A percentile compares a stretch with the other conserved stretches of the same genome.
Conservation (phyloP, 441 rosid genomes). For the Pelargonium cotyledonis region DNA sequence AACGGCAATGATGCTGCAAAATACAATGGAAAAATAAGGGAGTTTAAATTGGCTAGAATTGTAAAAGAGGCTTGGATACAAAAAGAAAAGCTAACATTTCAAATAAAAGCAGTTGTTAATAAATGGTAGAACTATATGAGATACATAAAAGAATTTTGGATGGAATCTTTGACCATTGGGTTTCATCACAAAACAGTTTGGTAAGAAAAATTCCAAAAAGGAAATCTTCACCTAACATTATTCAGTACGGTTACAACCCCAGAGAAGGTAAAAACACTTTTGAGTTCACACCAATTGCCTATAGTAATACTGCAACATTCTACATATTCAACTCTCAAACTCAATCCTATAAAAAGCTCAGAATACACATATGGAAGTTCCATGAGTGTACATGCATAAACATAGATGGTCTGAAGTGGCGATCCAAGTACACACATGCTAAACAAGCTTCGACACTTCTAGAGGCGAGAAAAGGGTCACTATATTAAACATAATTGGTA, state of each 20-base stretch:
- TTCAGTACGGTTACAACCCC: background rate
- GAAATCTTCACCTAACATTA: background rate
- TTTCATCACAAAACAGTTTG: background rate
- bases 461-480: too few relatives aligned
- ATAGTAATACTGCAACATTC: background rate
- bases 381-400: too few relatives aligned
- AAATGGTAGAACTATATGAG: background rate
- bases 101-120: too few relatives aligned
- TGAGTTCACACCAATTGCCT: background rate
- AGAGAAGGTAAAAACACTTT: background rate
- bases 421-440: too few relatives aligned
- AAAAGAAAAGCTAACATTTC: background rate
- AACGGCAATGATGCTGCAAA: conserved; percentile 37
- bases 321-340: background rate
- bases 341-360: background rate
- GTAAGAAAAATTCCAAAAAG: background rate
- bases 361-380: too few relatives aligned
- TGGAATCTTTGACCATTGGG: background rate
- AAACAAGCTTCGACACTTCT: too few relatives aligned
- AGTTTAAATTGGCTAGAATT: background rate
- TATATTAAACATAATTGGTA: too few relatives aligned
- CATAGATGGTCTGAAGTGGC: too few relatives aligned
- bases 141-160: background rate
- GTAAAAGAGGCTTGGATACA: background rate
- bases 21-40: background rate